Evolutionary conservation across 1,284 basidiomycete species (phyloP), one percentile per base, ranked within the genome.

Genomic region (Pterulicium gracile): DNA sequence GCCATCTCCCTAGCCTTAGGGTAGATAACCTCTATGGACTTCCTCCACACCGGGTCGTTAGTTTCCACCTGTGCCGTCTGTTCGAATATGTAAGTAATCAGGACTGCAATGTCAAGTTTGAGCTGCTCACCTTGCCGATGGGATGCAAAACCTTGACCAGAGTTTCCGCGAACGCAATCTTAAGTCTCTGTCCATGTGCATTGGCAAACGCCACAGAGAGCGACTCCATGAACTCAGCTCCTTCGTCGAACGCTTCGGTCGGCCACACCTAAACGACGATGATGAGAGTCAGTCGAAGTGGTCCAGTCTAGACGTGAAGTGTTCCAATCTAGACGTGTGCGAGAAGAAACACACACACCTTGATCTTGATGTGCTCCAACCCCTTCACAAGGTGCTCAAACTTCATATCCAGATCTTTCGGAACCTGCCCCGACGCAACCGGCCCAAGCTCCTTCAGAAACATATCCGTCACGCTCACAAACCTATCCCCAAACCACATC

Each of bases 51-150:
- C 0, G 94, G 94, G 60, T 96, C 88, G 57, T 97, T 96, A 43
- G 95, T 90, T 66, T 98, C 94, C 1, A 91, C 94, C 60, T 95
- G 92, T 0, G 92, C 94, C 20, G 88, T 92, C 81, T 91, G 54
- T 13, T 47, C n/a, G n/a, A n/a, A n/a, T n/a, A n/a, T n/a, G n/a
- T n/a, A n/a, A n/a, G n/a, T 24, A 51, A 43, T 14, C 48, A 42
- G 48, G 22, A 50, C 43, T 39, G 23, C 47, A 24, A 4, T 22
- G 20, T 19, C 20, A n/a, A n/a, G n/a, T 47, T 21, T 45, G 4
- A 13, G 34, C 48, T 64, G 23, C n/a, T 32, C 50, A 87, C 88
- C 72, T 93, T 90, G 49, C 87, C 88, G 34, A 97, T 90, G 0
- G 90, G 88, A 64, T 96, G 88, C 41, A 98, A 62, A 12, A 97